Evolutionary conservation across 495 filamentous ascomycete genomes (phyloP).

Genomic region (Hypoxylon intermedium): DNA sequence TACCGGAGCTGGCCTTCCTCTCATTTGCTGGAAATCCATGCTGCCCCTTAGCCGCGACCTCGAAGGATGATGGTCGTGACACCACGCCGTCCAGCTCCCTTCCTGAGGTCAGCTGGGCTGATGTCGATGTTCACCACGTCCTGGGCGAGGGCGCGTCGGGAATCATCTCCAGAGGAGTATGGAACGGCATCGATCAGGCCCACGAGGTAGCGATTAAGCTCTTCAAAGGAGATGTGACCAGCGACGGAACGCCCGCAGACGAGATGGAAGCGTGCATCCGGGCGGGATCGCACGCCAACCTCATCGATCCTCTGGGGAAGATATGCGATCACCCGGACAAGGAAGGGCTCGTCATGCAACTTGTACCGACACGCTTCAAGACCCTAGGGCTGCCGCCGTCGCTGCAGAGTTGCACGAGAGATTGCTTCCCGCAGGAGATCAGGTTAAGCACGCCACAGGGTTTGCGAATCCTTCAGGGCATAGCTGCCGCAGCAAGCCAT

Average conservation of each 20-base stretch:
- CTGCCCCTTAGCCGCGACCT: constrained; percentile 18
- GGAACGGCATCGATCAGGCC: constrained; percentile 38
- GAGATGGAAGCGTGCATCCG: constrained; percentile 53
- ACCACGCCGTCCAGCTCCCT: constrained; percentile 34
- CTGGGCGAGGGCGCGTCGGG: constrained; percentile 50
- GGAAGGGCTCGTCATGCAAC: constrained; percentile 51
- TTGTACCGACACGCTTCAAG: constrained; percentile 40
- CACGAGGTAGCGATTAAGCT: constrained; percentile 56
- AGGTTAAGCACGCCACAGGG: constrained; percentile 39
- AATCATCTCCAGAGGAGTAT: constrained; percentile 47
- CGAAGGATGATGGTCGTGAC: constrained; percentile 19
- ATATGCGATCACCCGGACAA: constrained; percentile 51
- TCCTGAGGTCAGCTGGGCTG: constrained; percentile 47
- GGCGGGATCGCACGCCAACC: constrained; percentile 53
- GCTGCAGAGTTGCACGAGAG: constrained; percentile 45
- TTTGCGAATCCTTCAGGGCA: constrained; percentile 45
- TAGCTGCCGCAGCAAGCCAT: constrained; percentile 49
- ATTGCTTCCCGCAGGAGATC: constrained; percentile 45
- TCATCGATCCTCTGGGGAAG: constrained; percentile 52
- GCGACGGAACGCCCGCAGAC: constrained; percentile 52
- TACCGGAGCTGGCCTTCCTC: constrained; percentile 54
- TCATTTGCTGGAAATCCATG: constrained; percentile 57
- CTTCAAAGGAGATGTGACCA: constrained; percentile 50
- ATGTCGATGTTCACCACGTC: constrained; percentile 44
- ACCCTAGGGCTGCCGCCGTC: constrained; percentile 42